Evolutionary conservation across 257 asterid genomes (phyloP).

Genomic region (Avicennia marina): DNA sequence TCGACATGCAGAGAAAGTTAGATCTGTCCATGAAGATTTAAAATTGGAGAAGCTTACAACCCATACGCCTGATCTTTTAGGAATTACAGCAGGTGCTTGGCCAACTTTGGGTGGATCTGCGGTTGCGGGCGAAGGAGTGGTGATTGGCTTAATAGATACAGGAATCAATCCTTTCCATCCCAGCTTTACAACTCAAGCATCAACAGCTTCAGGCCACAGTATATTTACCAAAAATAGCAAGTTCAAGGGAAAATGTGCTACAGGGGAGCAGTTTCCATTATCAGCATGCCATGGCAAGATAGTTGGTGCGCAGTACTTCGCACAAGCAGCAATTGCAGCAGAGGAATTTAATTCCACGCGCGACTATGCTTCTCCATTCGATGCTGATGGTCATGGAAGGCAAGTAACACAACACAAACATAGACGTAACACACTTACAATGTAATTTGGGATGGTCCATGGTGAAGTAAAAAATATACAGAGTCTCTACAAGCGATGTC

Average conservation of each 20-base stretch:
- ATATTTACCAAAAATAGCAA: constrained; percentile 19
- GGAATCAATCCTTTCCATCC: constrained; percentile 67
- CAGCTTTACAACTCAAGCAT: constrained; percentile 35
- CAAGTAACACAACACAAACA: constrained; percentile 14
- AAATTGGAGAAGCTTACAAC: constrained; percentile 58
- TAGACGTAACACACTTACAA: background rate
- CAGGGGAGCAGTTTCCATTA: constrained; percentile 40
- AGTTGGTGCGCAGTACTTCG: constrained; percentile 63
- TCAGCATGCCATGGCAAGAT: constrained; percentile 60
- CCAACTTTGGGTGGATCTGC: constrained; percentile 46
- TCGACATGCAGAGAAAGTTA: constrained; percentile 30
- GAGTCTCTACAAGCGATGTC: too few relatives aligned
- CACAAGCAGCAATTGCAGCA: constrained; percentile 62
- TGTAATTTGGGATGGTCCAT: too few relatives aligned
- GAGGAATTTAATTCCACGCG: constrained; percentile 50
- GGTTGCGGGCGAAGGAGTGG: constrained; percentile 51
- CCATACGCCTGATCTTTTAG: constrained; percentile 58
- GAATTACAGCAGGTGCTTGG: constrained; percentile 50
- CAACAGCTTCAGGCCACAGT: background rate
- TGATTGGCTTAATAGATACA: constrained; percentile 67
- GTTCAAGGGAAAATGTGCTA: constrained; percentile 54
- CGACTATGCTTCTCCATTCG: constrained; percentile 59
- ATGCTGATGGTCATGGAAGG: constrained; percentile 86
- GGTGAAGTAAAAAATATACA: too few relatives aligned
- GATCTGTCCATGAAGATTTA: constrained; percentile 45